phyloP scores from a whole-genome alignment of 352 stramenopile genomes.

The Globisporangium spinosum region DNA sequence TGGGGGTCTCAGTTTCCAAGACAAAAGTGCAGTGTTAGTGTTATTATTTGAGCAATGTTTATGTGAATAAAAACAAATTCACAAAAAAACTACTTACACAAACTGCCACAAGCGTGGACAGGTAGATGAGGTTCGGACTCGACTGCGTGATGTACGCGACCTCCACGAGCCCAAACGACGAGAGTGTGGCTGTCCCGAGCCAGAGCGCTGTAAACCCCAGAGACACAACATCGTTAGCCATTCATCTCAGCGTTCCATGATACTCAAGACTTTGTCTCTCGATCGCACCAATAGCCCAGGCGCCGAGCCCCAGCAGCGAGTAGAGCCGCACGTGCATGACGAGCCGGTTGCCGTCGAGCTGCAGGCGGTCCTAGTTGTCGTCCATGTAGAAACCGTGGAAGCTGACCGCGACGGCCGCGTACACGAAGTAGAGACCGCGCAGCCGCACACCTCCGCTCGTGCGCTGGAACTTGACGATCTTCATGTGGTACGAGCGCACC shows the following conservation, averaged over 20 bases:
- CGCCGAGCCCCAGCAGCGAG: conserved; percentile 45
- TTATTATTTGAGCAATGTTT: neutral
- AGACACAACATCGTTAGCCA: neutral
- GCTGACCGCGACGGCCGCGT: conserved; percentile 40
- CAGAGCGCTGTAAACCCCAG: conserved; percentile 42
- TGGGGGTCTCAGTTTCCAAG: conserved; percentile 13
- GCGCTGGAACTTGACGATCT: conserved; percentile 45
- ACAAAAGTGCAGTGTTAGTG: neutral
- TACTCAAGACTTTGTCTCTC: neutral
- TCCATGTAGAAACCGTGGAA: conserved; percentile 73
- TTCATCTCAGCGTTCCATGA: neutral
- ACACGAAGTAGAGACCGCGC: conserved; percentile 66
- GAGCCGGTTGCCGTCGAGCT: conserved; percentile 57
- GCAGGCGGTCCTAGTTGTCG: conserved; percentile 47
- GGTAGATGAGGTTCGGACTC: conserved; percentile 57
- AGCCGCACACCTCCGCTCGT: conserved; percentile 31
- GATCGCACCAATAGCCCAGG: conserved; percentile 40
- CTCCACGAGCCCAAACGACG: conserved; percentile 60
- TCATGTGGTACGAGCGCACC: conserved; percentile 40
- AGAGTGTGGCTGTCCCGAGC: conserved; percentile 53
- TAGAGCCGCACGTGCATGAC: conserved; percentile 71
- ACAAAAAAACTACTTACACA: conserved; percentile 32
- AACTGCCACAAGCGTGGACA: conserved; percentile 52
- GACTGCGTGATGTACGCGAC: conserved; percentile 48
- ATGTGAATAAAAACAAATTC: neutral